Evolutionary conservation across 73 alveolate species (phyloP).

Genomic region (Symbiodinium pilosum): DNA sequence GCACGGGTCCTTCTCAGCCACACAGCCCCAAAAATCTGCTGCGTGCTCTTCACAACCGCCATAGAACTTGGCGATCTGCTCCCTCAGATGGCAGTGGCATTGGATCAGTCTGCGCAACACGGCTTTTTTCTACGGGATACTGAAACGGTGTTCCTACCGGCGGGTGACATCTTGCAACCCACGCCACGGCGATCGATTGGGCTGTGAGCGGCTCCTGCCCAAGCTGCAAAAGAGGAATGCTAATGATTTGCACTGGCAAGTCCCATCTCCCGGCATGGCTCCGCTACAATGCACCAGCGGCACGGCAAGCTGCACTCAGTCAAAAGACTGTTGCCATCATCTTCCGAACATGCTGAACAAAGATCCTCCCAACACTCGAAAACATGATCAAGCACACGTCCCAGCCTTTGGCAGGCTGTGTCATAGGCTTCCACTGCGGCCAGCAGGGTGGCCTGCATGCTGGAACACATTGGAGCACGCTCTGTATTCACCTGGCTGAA

Average conservation of each 20-base stretch:
- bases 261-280: too few relatives aligned
- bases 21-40: conserved; percentile 5
- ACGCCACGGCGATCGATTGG: neutral
- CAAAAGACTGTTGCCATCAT: too few relatives aligned
- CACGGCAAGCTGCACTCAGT: too few relatives aligned
- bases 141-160: too few relatives aligned
- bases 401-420: neutral
- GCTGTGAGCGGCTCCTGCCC: neutral
- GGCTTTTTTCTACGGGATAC: too few relatives aligned
- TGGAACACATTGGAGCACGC: too few relatives aligned
- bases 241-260: too few relatives aligned
- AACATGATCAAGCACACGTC: too few relatives aligned
- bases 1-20: neutral
- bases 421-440: neutral
- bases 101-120: neutral
- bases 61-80: neutral
- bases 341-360: too few relatives aligned
- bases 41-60: conserved; percentile 6
- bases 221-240: too few relatives aligned
- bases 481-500: neutral
- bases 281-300: too few relatives aligned
- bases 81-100: neutral
- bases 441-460: neutral
- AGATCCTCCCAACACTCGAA: too few relatives aligned
- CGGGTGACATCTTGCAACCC: conserved; percentile 11